Percentiles rank a stretch among this genome's conserved stretches.
Evolutionary conservation across 2,329 filamentous ascomycete species (phyloP).

Genomic region (Huntiella moniliformis): DNA sequence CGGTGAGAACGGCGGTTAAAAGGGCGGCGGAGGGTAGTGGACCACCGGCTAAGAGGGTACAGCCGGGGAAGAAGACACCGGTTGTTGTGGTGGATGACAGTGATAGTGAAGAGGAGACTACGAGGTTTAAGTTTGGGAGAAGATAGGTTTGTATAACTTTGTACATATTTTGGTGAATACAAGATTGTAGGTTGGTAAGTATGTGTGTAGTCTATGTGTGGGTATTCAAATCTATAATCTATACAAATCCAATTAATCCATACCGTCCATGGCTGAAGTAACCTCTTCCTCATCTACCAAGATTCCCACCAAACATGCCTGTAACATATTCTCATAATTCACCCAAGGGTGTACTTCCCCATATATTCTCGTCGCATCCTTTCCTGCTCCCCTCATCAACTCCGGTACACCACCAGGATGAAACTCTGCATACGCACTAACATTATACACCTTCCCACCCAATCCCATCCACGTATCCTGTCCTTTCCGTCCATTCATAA

Average conservation of each 20-base stretch:
- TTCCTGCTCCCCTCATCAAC: constrained; percentile 42
- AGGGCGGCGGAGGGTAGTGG: not conserved
- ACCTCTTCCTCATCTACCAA: constrained; percentile 36
- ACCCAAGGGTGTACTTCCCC: constrained; percentile 53
- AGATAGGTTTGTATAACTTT: constrained; percentile 15
- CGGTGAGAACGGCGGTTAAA: not conserved
- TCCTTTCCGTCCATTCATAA: constrained; percentile 64
- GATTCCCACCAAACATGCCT: constrained; percentile 42
- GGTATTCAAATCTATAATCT: not conserved
- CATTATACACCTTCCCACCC: constrained; percentile 83
- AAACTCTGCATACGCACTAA: constrained; percentile 73
- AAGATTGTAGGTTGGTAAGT: not conserved
- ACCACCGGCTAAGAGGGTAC: constrained; percentile 14
- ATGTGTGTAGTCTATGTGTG: constrained; percentile 3
- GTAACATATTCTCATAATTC: constrained; percentile 52
- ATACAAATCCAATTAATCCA: constrained; percentile 28
- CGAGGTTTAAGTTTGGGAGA: constrained; percentile 35
- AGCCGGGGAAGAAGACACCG: constrained; percentile 17
- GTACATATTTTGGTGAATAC: not conserved
- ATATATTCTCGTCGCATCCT: constrained; percentile 45
- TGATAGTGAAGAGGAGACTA: constrained; percentile 36
- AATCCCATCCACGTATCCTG: constrained; percentile 81
- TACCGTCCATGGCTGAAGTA: constrained; percentile 36
- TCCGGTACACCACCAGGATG: constrained; percentile 76
- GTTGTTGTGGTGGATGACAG: constrained; percentile 20